A percentile compares a stretch with the other conserved stretches of the same genome.
phyloP scores from a whole-genome alignment of 768 basidiomycete species.

The Psilocybe cyanescens region DNA sequence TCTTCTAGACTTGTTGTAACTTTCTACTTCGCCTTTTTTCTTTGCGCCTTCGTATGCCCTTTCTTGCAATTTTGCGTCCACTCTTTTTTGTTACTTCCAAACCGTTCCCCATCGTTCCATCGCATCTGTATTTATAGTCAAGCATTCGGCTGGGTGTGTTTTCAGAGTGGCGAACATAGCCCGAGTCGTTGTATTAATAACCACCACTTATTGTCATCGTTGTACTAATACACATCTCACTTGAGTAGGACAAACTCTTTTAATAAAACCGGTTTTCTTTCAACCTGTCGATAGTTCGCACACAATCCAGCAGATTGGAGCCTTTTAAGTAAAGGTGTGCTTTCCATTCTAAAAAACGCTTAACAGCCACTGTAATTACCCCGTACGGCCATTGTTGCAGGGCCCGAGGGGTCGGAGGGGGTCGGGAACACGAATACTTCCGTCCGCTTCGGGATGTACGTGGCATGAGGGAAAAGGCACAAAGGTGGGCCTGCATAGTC shows the following conservation, averaged over 20 bases:
- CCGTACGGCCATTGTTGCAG: too few relatives aligned
- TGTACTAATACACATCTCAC: background rate
- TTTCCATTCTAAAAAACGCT: too few relatives aligned
- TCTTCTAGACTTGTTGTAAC: constrained; percentile 6
- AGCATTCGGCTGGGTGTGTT: background rate
- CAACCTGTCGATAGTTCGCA: background rate
- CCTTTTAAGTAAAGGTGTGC: too few relatives aligned
- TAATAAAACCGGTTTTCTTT: background rate
- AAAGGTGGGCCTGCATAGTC: background rate
- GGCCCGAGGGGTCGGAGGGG: background rate
- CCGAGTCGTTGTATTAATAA: background rate
- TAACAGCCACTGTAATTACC: too few relatives aligned
- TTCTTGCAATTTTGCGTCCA: constrained; percentile 6
- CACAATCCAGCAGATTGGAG: too few relatives aligned
- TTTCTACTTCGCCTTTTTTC: background rate
- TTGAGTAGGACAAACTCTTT: background rate
- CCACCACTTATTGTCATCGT: background rate
- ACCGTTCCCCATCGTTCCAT: background rate
- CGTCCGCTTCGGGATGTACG: background rate
- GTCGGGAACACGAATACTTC: background rate
- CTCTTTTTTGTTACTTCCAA: background rate
- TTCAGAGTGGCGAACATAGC: background rate
- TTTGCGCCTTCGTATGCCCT: background rate
- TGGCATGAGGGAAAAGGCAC: background rate
- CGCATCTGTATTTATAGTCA: constrained; percentile 3